Evolutionary conservation across 306 rosid genomes (phyloP).

Genomic region (Clitoria ternatea): DNA sequence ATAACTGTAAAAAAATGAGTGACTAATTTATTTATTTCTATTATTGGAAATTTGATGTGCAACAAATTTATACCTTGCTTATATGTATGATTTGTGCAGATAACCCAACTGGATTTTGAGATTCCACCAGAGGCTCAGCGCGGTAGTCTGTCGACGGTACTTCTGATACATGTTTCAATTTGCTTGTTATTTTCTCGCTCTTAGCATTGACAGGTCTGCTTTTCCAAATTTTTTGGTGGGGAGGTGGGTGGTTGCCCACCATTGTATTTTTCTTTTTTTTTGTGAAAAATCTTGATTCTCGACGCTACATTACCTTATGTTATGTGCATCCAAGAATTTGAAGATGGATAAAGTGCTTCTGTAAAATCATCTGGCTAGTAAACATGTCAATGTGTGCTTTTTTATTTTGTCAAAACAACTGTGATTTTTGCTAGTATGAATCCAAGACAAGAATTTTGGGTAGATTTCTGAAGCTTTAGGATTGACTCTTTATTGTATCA

Average conservation of each 20-base stretch:
- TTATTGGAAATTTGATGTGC: background rate
- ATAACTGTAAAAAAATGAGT: background rate
- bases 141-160: slow-evolving; percentile 88
- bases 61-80: slow-evolving; percentile 14
- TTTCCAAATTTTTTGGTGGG: background rate
- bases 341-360: background rate
- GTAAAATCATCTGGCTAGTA: background rate
- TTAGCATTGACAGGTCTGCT: background rate
- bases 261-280: slow-evolving; percentile 1
- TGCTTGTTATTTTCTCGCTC: background rate
- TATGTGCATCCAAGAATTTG: background rate
- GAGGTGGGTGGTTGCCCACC: background rate
- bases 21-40: background rate
- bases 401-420: background rate
- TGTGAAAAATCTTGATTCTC: background rate
- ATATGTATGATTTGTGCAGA: slow-evolving; percentile 45
- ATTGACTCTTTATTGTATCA: background rate
- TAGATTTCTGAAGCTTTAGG: slow-evolving; percentile 21
- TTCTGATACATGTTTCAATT: slow-evolving; percentile 14
- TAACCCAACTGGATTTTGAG: slow-evolving; percentile 91
- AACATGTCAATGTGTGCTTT: background rate
- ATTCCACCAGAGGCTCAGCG: slow-evolving; percentile 95
- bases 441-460: background rate
- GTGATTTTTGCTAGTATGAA: background rate
- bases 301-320: background rate